These are phyloP conservation scores for Pestalotiopsis sp. DNA, from an alignment of 2,329 filamentous ascomycete genomes.

Conservation along the genomic window DNA sequence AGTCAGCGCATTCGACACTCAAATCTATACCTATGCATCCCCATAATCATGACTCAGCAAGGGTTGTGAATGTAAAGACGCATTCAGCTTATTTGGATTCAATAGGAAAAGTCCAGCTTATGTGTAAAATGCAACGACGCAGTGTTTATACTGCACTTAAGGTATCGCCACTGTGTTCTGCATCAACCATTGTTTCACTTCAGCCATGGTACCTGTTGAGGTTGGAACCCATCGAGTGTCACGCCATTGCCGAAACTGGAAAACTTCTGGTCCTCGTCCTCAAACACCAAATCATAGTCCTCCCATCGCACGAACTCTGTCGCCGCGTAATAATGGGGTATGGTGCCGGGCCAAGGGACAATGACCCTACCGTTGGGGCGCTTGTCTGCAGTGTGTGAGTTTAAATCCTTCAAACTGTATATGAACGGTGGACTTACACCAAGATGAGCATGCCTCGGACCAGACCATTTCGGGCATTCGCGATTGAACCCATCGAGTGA, in stretches of 20 bases:
- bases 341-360: neutral
- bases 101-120: too few species aligned
- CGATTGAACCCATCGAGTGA: neutral
- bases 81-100: too few species aligned
- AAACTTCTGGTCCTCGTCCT: neutral
- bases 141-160: too few species aligned
- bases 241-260: neutral
- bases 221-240: neutral
- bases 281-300: neutral
- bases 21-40: too few species aligned
- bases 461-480: neutral
- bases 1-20: too few species aligned
- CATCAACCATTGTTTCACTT: too few species aligned
- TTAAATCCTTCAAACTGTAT: neutral
- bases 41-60: too few species aligned
- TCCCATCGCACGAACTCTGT: conserved; percentile 9
- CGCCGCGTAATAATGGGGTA: conserved; percentile 4
- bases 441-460: neutral
- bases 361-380: neutral
- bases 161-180: too few species aligned
- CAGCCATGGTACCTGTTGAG: too few species aligned
- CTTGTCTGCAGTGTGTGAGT: neutral
- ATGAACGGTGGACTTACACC: neutral
- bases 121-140: too few species aligned
- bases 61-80: too few species aligned